Percentiles rank a stretch among this genome's conserved stretches.
phyloP scores from a whole-genome alignment of 192 early-diverging fungal species.

The Cetraspora pellucida region DNA sequence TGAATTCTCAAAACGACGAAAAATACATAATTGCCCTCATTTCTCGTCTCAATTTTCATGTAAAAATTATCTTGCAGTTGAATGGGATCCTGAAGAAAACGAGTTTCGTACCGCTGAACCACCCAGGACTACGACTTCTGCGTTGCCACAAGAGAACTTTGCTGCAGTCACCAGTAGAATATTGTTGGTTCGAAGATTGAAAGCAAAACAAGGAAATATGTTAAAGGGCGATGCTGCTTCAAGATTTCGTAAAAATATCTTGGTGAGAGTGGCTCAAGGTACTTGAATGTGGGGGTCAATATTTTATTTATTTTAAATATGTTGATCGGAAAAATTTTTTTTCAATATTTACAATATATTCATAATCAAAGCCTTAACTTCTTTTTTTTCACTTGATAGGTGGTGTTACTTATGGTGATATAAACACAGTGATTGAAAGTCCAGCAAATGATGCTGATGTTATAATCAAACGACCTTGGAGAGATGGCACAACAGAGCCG shows the following conservation, averaged over 20 bases:
- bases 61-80: constrained; percentile 36
- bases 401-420: neutral
- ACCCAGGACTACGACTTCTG: constrained; percentile 32
- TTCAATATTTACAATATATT: neutral
- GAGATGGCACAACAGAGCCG: constrained; percentile 34
- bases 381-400: neutral
- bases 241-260: constrained; percentile 31
- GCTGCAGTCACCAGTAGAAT: constrained; percentile 35
- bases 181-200: constrained; percentile 33
- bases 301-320: neutral
- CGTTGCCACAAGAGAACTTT: constrained; percentile 34
- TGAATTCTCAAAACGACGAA: constrained; percentile 23
- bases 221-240: constrained; percentile 31
- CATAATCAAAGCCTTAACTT: neutral
- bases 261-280: constrained; percentile 30
- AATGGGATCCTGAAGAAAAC: constrained; percentile 29
- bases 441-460: constrained; percentile 25
- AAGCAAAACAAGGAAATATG: constrained; percentile 31
- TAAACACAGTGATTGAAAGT: constrained; percentile 3
- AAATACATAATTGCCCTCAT: constrained; percentile 33
- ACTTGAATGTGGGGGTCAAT: constrained; percentile 11
- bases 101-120: neutral
- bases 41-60: constrained; percentile 34
- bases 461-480: constrained; percentile 33
- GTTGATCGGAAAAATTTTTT: neutral